Evolutionary conservation across 306 rosid species (phyloP).

Genomic region (Cyamopsis tetragonoloba): DNA sequence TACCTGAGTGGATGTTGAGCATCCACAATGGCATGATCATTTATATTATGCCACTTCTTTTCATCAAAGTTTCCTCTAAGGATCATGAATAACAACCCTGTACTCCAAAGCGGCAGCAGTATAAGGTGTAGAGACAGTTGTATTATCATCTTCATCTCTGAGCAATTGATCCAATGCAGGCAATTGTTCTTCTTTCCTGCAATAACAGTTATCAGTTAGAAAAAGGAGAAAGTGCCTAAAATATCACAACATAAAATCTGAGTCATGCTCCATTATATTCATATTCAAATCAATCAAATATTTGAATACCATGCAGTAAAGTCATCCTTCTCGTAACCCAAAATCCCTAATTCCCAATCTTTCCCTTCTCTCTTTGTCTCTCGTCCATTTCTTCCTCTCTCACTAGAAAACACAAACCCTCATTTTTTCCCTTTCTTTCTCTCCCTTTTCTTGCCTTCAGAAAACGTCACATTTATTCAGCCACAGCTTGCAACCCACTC

Average conservation of each 20-base stretch:
- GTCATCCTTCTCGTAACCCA: too few species aligned
- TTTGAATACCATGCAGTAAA: slow-evolving; percentile 86
- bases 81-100: slow-evolving; percentile 63
- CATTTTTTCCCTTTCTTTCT: too few species aligned
- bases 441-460: too few species aligned
- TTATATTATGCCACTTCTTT: slow-evolving; percentile 62
- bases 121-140: slow-evolving; percentile 78
- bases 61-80: slow-evolving; percentile 49
- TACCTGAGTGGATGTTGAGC: slow-evolving; percentile 99
- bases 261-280: not conserved
- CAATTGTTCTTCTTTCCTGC: slow-evolving; percentile 88
- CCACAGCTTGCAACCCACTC: too few species aligned
- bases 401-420: too few species aligned
- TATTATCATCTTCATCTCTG: slow-evolving; percentile 73
- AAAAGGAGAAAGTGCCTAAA: not conserved
- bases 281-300: slow-evolving; percentile 14
- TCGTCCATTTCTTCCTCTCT: too few species aligned
- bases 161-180: slow-evolving; percentile 86
- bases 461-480: too few species aligned
- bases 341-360: too few species aligned
- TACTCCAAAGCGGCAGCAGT: slow-evolving; percentile 84
- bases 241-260: slow-evolving; percentile 4
- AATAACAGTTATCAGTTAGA: slow-evolving; percentile 25
- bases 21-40: slow-evolving; percentile 77
- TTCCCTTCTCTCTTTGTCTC: too few species aligned